phyloP scores from a whole-genome alignment of 2,329 filamentous ascomycete species.

The Diplodia mutila region DNA sequence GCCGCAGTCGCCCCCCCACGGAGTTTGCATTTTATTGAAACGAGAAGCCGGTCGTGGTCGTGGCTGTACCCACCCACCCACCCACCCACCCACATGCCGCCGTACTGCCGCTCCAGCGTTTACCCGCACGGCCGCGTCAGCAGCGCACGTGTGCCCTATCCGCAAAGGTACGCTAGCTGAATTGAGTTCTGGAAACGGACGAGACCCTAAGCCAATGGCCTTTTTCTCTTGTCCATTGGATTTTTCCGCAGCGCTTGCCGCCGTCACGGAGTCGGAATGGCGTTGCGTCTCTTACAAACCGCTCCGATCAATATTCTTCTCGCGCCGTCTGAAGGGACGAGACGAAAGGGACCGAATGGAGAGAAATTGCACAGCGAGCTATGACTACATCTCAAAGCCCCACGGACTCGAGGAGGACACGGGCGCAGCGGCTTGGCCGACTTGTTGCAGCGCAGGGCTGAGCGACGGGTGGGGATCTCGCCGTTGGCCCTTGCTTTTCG shows the following conservation, averaged over 20 bases:
- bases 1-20: neutral
- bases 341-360: no score
- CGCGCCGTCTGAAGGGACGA: no score
- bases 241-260: no score
- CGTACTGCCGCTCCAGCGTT: neutral
- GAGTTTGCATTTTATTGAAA: neutral
- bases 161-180: neutral
- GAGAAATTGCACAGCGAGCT: no score
- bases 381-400: neutral
- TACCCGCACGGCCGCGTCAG: constrained; percentile 1
- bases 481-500: neutral
- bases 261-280: no score
- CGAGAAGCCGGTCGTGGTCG: neutral
- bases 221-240: no score
- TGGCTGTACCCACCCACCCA: neutral
- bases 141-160: neutral
- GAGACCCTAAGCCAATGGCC: no score
- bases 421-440: neutral
- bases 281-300: no score
- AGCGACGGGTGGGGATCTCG: neutral
- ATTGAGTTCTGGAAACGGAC: no score
- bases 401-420: neutral
- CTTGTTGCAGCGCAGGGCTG: neutral
- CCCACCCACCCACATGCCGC: no score
- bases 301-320: no score